phyloP scores from a whole-genome alignment of 78 protist species.

The Speleostelium caveatum region DNA sequence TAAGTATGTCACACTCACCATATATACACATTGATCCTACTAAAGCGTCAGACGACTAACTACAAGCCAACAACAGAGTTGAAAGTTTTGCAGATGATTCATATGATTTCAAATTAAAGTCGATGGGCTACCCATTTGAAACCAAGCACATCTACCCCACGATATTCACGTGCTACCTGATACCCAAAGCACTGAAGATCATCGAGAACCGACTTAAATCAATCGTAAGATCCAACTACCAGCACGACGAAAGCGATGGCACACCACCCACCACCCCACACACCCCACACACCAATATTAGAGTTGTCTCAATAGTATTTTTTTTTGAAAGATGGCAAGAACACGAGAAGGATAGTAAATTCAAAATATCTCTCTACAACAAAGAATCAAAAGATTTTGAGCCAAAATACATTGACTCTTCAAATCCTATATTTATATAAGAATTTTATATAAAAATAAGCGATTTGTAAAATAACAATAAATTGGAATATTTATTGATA shows the following conservation, averaged over 20 bases:
- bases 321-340: slow-evolving; percentile 53
- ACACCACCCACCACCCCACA: neutral
- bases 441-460: too few relatives aligned
- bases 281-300: neutral
- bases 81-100: slow-evolving; percentile 50
- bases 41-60: neutral
- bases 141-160: slow-evolving; percentile 39
- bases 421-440: slow-evolving; percentile 48
- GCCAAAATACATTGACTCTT: slow-evolving; percentile 16
- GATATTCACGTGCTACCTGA: slow-evolving; percentile 44
- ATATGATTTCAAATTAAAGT: slow-evolving; percentile 40
- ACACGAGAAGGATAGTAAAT: neutral
- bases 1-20: neutral
- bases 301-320: slow-evolving; percentile 31
- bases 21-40: neutral
- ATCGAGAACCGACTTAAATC: slow-evolving; percentile 29
- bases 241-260: too few relatives aligned
- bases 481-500: too few relatives aligned
- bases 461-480: too few relatives aligned
- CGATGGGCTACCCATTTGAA: neutral
- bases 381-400: slow-evolving; percentile 10
- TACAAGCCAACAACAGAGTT: too few relatives aligned
- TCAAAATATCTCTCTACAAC: slow-evolving; percentile 26
- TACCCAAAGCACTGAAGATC: slow-evolving; percentile 49
- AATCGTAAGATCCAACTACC: slow-evolving; percentile 21